These are phyloP conservation scores for Pseudognaphalium luteoalbum DNA, from an alignment of 129 eudicot species.

Conservation along the genomic window DNA sequence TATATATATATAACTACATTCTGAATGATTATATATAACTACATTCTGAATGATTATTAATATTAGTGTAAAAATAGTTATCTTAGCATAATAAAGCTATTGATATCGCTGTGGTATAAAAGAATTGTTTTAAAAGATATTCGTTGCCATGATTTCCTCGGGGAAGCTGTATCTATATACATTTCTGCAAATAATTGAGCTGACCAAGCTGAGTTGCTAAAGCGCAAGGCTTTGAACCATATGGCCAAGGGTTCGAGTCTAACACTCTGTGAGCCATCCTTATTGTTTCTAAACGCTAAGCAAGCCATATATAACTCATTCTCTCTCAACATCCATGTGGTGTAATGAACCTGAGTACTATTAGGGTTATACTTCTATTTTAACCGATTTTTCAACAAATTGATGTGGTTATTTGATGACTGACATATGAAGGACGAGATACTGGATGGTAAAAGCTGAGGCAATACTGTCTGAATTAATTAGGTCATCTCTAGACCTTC, in stretches of 20 bases:
- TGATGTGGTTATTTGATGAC: not conserved
- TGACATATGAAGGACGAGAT: not conserved
- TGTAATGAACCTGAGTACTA: not conserved
- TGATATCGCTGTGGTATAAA: not conserved
- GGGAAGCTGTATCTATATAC: not conserved
- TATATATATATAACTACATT: no score
- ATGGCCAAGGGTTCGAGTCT: not conserved
- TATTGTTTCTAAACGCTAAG: not conserved
- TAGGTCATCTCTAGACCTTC: not conserved
- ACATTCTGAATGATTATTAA: not conserved
- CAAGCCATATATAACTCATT: not conserved
- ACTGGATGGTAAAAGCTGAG: slow-evolving; percentile 10
- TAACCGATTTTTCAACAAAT: not conserved
- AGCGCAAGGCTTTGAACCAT: not conserved
- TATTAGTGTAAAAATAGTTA: not conserved
- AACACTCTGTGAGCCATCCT: not conserved
- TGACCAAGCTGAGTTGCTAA: not conserved
- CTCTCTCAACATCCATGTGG: not conserved
- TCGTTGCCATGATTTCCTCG: not conserved
- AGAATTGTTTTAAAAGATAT: not conserved
- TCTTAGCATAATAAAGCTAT: not conserved
- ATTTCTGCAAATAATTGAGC: not conserved
- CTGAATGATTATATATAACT: not conserved
- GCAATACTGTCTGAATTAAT: not conserved
- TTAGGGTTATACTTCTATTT: not conserved